Evolutionary conservation across 352 stramenopile genomes (phyloP).

Genomic region (Globisporangium irregulare): DNA sequence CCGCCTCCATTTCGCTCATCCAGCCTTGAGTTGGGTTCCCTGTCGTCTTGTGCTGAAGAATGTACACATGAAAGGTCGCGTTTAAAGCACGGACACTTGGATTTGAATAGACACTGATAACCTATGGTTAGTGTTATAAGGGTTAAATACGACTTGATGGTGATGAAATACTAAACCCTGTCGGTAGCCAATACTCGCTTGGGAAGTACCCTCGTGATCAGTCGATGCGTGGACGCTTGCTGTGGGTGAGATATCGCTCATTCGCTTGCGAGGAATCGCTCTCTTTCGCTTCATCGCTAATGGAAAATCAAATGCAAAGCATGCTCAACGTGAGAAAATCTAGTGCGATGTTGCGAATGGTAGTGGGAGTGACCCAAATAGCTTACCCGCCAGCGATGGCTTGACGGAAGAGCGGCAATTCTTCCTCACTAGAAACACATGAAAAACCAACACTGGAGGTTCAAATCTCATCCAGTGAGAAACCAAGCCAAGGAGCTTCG

Average conservation of each 20-base stretch:
- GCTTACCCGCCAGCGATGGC: slow-evolving; percentile 15
- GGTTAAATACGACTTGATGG: slow-evolving; percentile 4
- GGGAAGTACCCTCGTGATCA: slow-evolving; percentile 9
- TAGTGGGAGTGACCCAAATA: background rate
- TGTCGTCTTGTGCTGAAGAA: slow-evolving; percentile 3
- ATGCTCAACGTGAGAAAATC: background rate
- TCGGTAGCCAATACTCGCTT: background rate
- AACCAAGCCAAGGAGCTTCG: background rate
- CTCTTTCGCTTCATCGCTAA: slow-evolving; percentile 15
- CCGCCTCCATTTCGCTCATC: background rate
- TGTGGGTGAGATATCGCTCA: slow-evolving; percentile 59
- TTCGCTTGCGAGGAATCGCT: slow-evolving; percentile 53
- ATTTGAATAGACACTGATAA: background rate
- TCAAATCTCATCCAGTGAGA: background rate
- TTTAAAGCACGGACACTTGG: background rate
- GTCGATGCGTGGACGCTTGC: slow-evolving; percentile 46
- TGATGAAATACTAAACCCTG: background rate
- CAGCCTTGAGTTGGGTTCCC: background rate
- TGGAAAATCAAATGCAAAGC: background rate
- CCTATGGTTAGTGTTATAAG: background rate
- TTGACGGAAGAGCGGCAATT: slow-evolving; percentile 25
- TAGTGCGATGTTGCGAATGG: background rate
- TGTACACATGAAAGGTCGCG: background rate
- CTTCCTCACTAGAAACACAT: slow-evolving; percentile 26
- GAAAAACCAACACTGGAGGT: background rate